phyloP scores from a whole-genome alignment of 495 filamentous ascomycete species.

The Usnea hakonensis region DNA sequence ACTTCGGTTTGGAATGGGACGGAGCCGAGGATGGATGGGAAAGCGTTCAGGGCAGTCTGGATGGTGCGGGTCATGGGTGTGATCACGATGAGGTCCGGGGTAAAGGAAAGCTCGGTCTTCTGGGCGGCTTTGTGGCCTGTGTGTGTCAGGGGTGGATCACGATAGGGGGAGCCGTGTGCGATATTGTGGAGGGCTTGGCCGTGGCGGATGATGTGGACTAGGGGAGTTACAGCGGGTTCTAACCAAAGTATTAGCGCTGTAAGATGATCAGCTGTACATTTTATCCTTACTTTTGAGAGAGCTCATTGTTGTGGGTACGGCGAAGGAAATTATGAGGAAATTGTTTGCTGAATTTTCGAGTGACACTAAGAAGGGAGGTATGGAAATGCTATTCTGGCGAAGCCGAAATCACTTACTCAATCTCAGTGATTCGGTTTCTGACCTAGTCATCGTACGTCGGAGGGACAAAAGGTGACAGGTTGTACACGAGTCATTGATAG shows the following conservation, averaged over 20 bases:
- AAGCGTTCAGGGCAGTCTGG: not conserved
- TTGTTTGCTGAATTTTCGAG: no score
- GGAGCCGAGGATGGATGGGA: not conserved
- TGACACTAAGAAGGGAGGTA: no score
- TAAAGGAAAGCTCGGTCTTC: not conserved
- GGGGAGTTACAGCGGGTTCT: not conserved
- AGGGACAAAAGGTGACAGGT: no score
- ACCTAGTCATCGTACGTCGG: no score
- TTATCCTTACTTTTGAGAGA: not conserved
- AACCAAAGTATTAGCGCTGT: not conserved
- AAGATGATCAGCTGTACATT: not conserved
- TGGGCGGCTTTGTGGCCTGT: not conserved
- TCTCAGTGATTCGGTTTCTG: no score
- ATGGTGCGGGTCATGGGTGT: not conserved
- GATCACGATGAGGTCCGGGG: not conserved
- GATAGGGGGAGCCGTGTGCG: not conserved
- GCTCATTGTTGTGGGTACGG: no score
- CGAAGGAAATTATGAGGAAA: no score
- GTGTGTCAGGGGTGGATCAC: not conserved
- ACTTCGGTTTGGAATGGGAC: not conserved
- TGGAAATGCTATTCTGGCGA: no score
- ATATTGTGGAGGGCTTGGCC: not conserved
- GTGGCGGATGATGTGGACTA: not conserved
- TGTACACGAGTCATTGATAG: no score
- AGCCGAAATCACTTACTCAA: no score